Evolutionary conservation across 2,329 filamentous ascomycete genomes (phyloP).

Genomic region (Diaporthe destruens): DNA sequence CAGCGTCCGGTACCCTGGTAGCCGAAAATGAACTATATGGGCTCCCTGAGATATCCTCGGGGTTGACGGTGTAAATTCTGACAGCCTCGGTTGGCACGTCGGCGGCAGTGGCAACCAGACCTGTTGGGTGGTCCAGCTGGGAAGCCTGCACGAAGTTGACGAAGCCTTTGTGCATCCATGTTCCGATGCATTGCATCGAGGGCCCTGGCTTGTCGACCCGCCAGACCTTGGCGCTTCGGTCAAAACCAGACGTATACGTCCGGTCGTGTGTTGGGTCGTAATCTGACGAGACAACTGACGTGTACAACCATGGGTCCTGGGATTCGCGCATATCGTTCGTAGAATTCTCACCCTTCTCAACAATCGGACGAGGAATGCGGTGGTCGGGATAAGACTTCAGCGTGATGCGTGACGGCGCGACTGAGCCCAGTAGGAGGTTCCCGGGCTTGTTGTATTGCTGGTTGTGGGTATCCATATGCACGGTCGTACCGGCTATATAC

Average conservation of each 20-base stretch:
- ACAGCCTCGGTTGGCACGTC: conserved; percentile 68
- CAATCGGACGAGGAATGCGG: conserved; percentile 65
- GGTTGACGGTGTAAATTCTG: conserved; percentile 65
- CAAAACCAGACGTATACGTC: conserved; percentile 72
- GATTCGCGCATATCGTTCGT: conserved; percentile 68
- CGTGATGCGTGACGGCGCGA: conserved; percentile 51
- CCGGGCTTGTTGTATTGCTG: conserved; percentile 76
- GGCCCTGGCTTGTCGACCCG: conserved; percentile 53
- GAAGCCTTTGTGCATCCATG: conserved; percentile 68
- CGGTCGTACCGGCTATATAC: conserved; percentile 73
- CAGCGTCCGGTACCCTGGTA: conserved; percentile 49
- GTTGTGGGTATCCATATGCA: conserved; percentile 72
- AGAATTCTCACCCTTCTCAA: conserved; percentile 67
- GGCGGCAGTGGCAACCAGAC: conserved; percentile 70
- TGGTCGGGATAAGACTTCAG: conserved; percentile 69
- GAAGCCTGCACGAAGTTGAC: conserved; percentile 74
- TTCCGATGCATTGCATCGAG: conserved; percentile 60
- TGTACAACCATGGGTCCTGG: conserved; percentile 74
- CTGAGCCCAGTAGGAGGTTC: conserved; percentile 70
- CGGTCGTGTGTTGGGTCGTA: conserved; percentile 60
- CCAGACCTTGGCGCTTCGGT: conserved; percentile 73
- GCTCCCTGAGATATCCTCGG: conserved; percentile 53
- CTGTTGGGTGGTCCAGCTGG: conserved; percentile 54
- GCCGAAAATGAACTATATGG: conserved; percentile 57
- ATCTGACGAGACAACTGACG: conserved; percentile 73